Conservation (phyloP, 2,329 filamentous ascomycete genomes). For the Herpomyces periplanetae region DNA sequence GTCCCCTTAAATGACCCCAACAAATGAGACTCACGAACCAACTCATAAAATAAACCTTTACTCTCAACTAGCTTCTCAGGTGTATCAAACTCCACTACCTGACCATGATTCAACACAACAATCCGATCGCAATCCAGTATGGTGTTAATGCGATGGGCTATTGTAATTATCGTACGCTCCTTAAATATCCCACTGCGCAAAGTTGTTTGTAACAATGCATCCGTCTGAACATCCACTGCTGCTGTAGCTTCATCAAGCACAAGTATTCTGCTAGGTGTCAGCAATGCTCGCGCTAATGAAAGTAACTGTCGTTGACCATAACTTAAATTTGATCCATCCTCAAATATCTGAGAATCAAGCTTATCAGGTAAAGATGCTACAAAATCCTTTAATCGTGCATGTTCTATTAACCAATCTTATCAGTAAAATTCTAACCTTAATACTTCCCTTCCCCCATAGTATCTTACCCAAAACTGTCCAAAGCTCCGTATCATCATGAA, state of each 20-base stretch:
- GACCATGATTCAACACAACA: constrained; percentile 60
- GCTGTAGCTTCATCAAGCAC: constrained; percentile 82
- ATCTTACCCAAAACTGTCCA: constrained; percentile 74
- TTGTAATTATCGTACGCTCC: constrained; percentile 85
- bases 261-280: constrained; percentile 83
- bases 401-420: too few relatives aligned
- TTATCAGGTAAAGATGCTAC: constrained; percentile 51
- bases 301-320: constrained; percentile 80
- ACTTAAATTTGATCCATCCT: constrained; percentile 84
- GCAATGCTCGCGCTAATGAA: constrained; percentile 59
- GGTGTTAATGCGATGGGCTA: constrained; percentile 90
- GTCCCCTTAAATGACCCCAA: too few relatives aligned
- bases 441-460: too few relatives aligned
- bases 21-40: constrained; percentile 67
- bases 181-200: constrained; percentile 27
- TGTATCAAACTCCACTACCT: constrained; percentile 67
- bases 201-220: constrained; percentile 21
- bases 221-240: constrained; percentile 26
- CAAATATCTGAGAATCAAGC: constrained; percentile 55
- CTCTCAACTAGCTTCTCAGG: constrained; percentile 34
- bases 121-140: constrained; percentile 65
- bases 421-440: too few relatives aligned
- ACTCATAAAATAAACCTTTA: constrained; percentile 43
- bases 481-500: constrained; percentile 80
- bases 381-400: constrained; percentile 71